These are phyloP conservation scores for Colletotrichum liriopes DNA, from an alignment of 2,329 filamentous ascomycete genomes.

Conservation along the genomic window DNA sequence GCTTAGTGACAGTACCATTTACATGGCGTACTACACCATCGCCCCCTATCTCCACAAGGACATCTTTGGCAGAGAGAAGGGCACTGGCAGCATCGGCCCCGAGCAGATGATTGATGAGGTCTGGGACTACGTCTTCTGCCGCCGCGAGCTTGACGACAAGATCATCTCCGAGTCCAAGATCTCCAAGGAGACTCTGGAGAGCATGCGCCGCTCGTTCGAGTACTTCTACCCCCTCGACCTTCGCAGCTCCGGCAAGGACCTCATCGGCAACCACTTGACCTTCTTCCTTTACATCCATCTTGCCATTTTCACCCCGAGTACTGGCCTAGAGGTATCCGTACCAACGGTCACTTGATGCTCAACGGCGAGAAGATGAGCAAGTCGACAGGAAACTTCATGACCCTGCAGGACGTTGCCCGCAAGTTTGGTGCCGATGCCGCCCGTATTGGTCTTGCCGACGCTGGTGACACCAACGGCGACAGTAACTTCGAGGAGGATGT, in stretches of 20 bases:
- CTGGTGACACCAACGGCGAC: constrained; percentile 93
- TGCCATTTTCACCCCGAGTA: constrained; percentile 89
- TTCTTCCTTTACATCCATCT: constrained; percentile 91
- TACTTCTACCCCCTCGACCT: constrained; percentile 98
- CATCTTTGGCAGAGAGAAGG: constrained; percentile 84
- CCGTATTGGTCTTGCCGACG: constrained; percentile 92
- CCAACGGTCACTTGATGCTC: constrained; percentile 93
- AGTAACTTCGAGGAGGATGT: constrained; percentile 98
- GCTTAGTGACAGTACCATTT: constrained; percentile 92
- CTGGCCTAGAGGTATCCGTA: constrained; percentile 89
- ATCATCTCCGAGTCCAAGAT: constrained; percentile 79
- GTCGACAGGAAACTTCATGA: constrained; percentile 97
- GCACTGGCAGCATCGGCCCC: constrained; percentile 77
- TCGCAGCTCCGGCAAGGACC: constrained; percentile 90
- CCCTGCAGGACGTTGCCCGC: constrained; percentile 84
- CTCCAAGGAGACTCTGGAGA: constrained; percentile 79
- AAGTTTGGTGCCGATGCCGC: constrained; percentile 97
- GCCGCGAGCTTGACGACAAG: constrained; percentile 78
- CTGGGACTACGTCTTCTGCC: constrained; percentile 95
- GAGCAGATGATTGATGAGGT: constrained; percentile 96
- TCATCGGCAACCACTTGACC: constrained; percentile 94
- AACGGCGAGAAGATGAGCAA: constrained; percentile 99
- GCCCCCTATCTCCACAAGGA: constrained; percentile 82
- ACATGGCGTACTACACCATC: constrained; percentile 86
- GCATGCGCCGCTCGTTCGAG: constrained; percentile 91